These are phyloP conservation scores for Ganoderma multipileum DNA, from an alignment of 1,284 basidiomycete species.

Conservation along the genomic window DNA sequence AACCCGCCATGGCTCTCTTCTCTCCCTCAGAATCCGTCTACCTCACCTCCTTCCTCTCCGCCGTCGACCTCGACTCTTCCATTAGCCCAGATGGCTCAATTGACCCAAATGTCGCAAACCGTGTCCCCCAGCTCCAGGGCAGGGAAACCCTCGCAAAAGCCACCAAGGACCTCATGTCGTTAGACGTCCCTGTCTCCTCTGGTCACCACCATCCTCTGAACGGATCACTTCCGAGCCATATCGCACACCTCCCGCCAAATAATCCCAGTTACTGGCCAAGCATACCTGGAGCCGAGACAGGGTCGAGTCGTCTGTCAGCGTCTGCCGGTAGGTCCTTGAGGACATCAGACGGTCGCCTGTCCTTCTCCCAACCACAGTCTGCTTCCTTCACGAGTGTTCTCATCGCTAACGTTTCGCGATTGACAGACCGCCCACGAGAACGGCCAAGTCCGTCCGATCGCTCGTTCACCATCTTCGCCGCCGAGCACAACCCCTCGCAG, in stretches of 20 bases:
- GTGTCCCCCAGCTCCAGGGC: constrained; percentile 43
- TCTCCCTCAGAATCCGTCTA: constrained; percentile 56
- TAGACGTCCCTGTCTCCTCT: constrained; percentile 48
- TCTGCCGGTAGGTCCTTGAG: neutral
- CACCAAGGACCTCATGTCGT: constrained; percentile 74
- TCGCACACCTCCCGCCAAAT: constrained; percentile 23
- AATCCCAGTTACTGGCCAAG: constrained; percentile 34
- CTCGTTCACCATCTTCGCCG: constrained; percentile 19
- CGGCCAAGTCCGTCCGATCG: neutral
- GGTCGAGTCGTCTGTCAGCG: constrained; percentile 10
- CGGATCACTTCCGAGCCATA: neutral
- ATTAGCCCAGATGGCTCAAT: constrained; percentile 36
- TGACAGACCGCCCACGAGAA: neutral
- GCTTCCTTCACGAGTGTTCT: neutral
- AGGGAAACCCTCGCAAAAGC: constrained; percentile 72
- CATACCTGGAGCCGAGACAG: constrained; percentile 20
- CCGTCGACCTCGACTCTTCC: constrained; percentile 49
- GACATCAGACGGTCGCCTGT: neutral
- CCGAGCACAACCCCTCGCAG: constrained; percentile 12
- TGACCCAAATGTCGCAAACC: constrained; percentile 38
- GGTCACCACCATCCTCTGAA: neutral
- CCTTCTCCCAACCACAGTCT: neutral
- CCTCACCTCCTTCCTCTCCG: constrained; percentile 58
- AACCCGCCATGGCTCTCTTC: constrained; percentile 46
- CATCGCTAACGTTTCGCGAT: neutral